Conservation (phyloP, 78 protist species). For the Dictyostelium capitatum region DNA sequence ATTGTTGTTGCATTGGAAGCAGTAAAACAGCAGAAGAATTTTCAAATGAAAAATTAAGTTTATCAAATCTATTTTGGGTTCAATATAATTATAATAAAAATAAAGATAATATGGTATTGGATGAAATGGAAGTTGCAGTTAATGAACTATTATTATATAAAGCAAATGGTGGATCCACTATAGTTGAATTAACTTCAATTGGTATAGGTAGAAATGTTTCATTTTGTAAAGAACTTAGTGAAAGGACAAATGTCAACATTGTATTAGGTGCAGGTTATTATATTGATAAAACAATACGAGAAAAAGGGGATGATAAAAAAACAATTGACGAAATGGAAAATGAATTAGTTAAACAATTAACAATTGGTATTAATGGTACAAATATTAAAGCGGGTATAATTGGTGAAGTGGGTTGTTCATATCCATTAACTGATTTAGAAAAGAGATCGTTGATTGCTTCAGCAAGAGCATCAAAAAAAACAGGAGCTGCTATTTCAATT, state of each 20-base stretch:
- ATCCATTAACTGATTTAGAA: slow-evolving; percentile 45
- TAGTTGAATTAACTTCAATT: slow-evolving; percentile 58
- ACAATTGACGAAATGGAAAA: slow-evolving; percentile 47
- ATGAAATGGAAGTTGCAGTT: slow-evolving; percentile 34
- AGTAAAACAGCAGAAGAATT: background rate
- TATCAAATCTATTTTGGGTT: slow-evolving; percentile 33
- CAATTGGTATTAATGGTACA: slow-evolving; percentile 45
- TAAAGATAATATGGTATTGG: slow-evolving; percentile 14
- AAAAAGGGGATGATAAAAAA: background rate
- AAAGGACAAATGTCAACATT: slow-evolving; percentile 21
- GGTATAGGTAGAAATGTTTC: slow-evolving; percentile 62
- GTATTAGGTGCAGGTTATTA: slow-evolving; percentile 78
- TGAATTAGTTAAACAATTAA: slow-evolving; percentile 44
- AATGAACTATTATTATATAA: slow-evolving; percentile 42
- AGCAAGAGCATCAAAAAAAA: slow-evolving; percentile 46
- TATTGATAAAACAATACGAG: slow-evolving; percentile 29
- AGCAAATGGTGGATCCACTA: slow-evolving; percentile 43
- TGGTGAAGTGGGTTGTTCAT: slow-evolving; percentile 71
- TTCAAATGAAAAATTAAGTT: slow-evolving; percentile 12
- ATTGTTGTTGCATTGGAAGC: slow-evolving; percentile 14
- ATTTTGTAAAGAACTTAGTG: background rate
- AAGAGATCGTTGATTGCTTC: slow-evolving; percentile 59
- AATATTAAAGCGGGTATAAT: slow-evolving; percentile 62
- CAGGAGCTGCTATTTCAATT: slow-evolving; percentile 46
- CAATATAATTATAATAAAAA: slow-evolving; percentile 58